Evolutionary conservation across 495 filamentous ascomycete genomes (phyloP).

Genomic region (Aspergillus cristatus): DNA sequence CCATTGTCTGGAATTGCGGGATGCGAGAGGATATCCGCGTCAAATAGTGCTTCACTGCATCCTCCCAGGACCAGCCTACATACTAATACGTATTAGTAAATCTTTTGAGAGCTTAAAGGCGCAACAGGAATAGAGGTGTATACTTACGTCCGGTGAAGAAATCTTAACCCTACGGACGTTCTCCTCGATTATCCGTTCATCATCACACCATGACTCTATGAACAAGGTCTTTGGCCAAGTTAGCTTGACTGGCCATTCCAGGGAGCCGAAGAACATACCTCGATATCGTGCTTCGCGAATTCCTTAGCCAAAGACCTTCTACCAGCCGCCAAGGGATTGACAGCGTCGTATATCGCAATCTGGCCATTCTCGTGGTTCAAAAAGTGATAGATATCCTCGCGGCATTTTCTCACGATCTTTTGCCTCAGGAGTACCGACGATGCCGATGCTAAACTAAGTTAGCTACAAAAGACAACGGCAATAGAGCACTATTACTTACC

Average conservation of each 20-base stretch:
- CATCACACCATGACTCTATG: constrained; percentile 90
- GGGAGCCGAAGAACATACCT: constrained; percentile 41
- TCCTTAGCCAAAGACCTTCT: constrained; percentile 84
- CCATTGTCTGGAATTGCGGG: constrained; percentile 93
- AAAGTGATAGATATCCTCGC: constrained; percentile 94
- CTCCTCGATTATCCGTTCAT: constrained; percentile 89
- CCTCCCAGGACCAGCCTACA: constrained; percentile 78
- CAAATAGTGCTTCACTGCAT: constrained; percentile 86
- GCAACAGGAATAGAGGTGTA: not conserved
- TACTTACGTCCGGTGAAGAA: constrained; percentile 81
- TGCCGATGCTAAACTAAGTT: constrained; percentile 52
- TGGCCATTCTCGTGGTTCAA: constrained; percentile 96
- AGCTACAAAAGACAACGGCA: constrained; percentile 1
- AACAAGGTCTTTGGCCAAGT: constrained; percentile 63
- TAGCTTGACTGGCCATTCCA: no score
- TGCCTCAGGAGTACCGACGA: constrained; percentile 81
- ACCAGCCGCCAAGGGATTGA: constrained; percentile 84
- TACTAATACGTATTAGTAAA: constrained; percentile 47
- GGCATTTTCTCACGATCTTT: constrained; percentile 94
- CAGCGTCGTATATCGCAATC: constrained; percentile 97
- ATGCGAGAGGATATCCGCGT: constrained; percentile 83
- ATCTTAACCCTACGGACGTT: constrained; percentile 98
- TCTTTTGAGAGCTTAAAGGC: not conserved
- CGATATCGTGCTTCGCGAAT: constrained; percentile 90
- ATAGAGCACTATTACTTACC: constrained; percentile 36